phyloP scores from a whole-genome alignment of 164 flowering plant genomes.

The Stephania japonica region DNA sequence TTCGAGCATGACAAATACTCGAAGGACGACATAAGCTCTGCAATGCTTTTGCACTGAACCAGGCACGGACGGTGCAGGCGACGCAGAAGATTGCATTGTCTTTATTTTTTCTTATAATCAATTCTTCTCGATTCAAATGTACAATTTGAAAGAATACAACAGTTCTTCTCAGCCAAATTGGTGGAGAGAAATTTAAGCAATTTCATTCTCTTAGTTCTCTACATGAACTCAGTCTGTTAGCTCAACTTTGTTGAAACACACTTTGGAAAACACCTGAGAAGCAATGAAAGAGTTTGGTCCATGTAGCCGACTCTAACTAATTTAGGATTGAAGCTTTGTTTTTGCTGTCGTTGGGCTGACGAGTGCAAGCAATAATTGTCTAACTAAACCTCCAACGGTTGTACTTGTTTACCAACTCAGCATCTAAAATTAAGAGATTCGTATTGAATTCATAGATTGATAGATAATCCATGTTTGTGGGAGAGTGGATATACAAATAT shows the following conservation, averaged over 20 bases:
- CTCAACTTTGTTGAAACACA: not conserved
- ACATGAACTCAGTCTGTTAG: not conserved
- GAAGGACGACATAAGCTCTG: not conserved
- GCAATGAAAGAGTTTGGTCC: too few species aligned
- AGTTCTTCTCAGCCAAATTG: not conserved
- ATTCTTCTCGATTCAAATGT: not conserved
- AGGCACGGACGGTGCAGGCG: too few species aligned
- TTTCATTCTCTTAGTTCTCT: not conserved
- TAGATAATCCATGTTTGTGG: too few species aligned
- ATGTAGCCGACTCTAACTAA: too few species aligned
- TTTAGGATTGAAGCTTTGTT: too few species aligned
- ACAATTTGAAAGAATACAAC: not conserved
- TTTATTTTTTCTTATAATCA: not conserved
- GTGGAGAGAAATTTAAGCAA: not conserved
- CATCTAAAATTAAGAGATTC: not conserved
- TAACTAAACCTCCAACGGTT: too few species aligned
- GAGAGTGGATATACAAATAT: conserved; percentile 7
- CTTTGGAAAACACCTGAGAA: too few species aligned
- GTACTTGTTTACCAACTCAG: not conserved
- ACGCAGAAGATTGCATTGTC: not conserved
- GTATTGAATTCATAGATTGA: too few species aligned
- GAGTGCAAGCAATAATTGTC: too few species aligned
- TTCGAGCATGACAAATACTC: not conserved
- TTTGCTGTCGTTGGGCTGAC: too few species aligned
- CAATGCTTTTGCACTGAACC: not conserved